Base-by-base conservation (phyloP, 2,329 filamentous ascomycete species). In the Paraphoma chrysanthemicola region DNA sequence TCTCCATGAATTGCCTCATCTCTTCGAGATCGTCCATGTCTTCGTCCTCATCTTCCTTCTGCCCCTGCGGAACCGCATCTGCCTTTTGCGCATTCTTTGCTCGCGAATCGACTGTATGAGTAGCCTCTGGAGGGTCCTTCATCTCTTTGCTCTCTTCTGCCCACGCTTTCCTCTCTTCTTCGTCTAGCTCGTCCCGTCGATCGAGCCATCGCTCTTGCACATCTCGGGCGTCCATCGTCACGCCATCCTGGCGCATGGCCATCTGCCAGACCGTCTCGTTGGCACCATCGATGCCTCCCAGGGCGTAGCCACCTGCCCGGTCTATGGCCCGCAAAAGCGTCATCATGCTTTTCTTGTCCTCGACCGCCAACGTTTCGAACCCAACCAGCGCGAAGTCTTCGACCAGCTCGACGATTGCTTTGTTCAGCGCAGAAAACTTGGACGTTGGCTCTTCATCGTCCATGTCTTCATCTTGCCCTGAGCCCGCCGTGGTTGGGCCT, bases 231-330 rank as follows among this genome's bases (percentile, higher is more conserved):
- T 96, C 93, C 83, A 96, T 88, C 36, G 88, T 86, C 56, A 85
- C 84, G 64, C 84, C 80, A 2, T 85, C 84, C 60, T 88, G 85
- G 54, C 93, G 87, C 87, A 98, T 96, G 2, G 95, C 92, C 44
- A 98, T 88, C 71, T 96, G 92, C 95, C 95, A 99, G n/a, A 99
- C 87, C 6, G 90, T 93, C 74, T 99, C 94, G 67, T 98, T 97
- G 44, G 93, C 92, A 1, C 93, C 94, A 74, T 97, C 92, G 0
- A 92, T 90, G 5, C 90, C 86, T 0, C 93, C 93, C 79, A 99
- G 97, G 0, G 93, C 90, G 78, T 98, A 98, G 0, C 95, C 95
- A 9, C 92, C 90, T 0, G 95, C 94, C 42, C 95, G 86, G 75
- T 99, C 95, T 70, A 99, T 93, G 0, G 94, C 89, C 44, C 90